Percentiles rank a stretch among this genome's conserved stretches.
These are phyloP conservation scores for Raffaelea deltoideospora DNA, from an alignment of 2,329 filamentous ascomycete genomes.

Conservation along the genomic window DNA sequence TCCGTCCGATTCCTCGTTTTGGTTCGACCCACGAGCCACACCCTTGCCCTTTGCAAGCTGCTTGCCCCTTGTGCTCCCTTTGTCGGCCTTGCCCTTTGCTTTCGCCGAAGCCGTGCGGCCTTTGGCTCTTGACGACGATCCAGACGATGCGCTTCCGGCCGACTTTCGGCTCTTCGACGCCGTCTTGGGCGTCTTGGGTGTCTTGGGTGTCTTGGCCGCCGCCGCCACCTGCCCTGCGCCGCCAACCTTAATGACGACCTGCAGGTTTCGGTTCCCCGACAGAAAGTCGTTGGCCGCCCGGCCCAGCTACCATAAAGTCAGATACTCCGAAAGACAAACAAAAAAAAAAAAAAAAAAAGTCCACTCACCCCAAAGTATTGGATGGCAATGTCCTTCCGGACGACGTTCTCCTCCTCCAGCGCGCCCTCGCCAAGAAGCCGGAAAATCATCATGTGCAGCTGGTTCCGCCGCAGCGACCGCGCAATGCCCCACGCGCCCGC, in stretches of 20 bases:
- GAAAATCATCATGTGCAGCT: constrained; percentile 74
- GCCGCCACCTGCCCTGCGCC: constrained; percentile 6
- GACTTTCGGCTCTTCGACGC: too few species aligned
- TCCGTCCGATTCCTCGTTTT: too few species aligned
- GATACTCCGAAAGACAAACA: too few species aligned
- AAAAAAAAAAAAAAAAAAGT: too few species aligned
- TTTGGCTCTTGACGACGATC: neutral
- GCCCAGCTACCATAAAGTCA: constrained; percentile 21
- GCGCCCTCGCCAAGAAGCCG: constrained; percentile 59
- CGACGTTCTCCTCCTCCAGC: constrained; percentile 53
- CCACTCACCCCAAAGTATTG: constrained; percentile 54
- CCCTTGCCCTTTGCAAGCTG: neutral
- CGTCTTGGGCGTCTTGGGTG: constrained; percentile 2
- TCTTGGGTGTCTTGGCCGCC: constrained; percentile 5
- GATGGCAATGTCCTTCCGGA: constrained; percentile 54
- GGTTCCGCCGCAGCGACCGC: constrained; percentile 53
- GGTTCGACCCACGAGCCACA: constrained; percentile 7
- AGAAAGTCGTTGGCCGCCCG: constrained; percentile 27
- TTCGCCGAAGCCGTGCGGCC: too few species aligned
- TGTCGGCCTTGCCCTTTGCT: neutral
- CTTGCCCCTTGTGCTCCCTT: neutral
- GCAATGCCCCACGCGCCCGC: constrained; percentile 51
- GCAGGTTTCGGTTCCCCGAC: constrained; percentile 26
- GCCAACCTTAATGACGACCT: constrained; percentile 22
- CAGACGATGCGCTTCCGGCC: too few species aligned